Percentiles rank a stretch among this genome's conserved stretches.
Evolutionary conservation across 2,329 filamentous ascomycete species (phyloP).

Genomic region (Aureobasidium mangrovei): DNA sequence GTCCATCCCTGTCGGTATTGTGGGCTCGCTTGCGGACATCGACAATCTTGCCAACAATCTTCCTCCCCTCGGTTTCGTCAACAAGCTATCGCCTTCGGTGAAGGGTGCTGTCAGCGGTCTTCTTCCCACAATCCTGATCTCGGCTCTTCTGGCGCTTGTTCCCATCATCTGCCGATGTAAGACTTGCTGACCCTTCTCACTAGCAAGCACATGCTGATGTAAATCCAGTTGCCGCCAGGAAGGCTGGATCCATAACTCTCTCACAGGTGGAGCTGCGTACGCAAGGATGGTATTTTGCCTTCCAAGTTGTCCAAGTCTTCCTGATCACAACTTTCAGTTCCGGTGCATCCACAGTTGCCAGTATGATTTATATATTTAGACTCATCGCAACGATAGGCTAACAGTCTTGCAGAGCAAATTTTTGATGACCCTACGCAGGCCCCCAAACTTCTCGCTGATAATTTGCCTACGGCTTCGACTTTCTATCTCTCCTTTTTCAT

Average conservation of each 20-base stretch:
- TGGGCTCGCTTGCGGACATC: conserved; percentile 38
- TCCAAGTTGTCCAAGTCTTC: conserved; percentile 33
- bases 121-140: conserved; percentile 34
- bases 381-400: not conserved
- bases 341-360: conserved; percentile 23
- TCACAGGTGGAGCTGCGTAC: conserved; percentile 32
- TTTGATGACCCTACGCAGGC: conserved; percentile 23
- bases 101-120: conserved; percentile 40
- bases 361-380: not conserved
- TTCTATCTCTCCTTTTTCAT: conserved; percentile 32
- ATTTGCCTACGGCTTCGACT: conserved; percentile 29
- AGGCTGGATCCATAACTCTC: conserved; percentile 23
- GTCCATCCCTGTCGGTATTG: conserved; percentile 37
- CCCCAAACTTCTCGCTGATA: conserved; percentile 24
- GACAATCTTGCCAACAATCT: conserved; percentile 32
- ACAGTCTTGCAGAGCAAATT: conserved; percentile 20
- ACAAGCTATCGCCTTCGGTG: conserved; percentile 32
- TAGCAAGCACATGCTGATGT: conserved; percentile 18
- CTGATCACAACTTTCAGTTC: conserved; percentile 29
- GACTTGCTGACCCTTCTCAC: not conserved
- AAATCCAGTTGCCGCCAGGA: conserved; percentile 19
- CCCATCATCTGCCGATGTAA: conserved; percentile 31
- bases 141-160: conserved; percentile 36
- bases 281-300: conserved; percentile 30
- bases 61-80: conserved; percentile 35